Evolutionary conservation across 768 basidiomycete species (phyloP), one percentile per base, ranked within the genome.

Genomic region (Imleria badia): DNA sequence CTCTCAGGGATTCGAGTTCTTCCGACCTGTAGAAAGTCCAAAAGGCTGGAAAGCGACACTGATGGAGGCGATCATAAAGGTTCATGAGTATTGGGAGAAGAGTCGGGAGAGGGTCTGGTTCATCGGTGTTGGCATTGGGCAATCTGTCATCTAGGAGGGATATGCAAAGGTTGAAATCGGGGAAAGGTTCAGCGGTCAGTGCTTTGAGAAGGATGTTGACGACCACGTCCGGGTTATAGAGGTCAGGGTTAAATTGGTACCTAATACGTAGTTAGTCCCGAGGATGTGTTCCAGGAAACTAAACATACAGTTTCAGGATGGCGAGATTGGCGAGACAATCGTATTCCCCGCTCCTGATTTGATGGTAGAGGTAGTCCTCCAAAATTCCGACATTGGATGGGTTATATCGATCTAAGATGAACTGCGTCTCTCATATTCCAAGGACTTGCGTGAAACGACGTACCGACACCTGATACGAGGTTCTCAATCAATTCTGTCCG

Each of bases 321-420:
- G 95, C 95, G 38, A 98, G 78, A 74, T 98, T 98, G 30, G 96
- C 93, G 39, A 98, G 82, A 63, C 91, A 87, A 72, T 99, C 96
- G 63, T 98, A 98, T 69, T 93, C 89, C 61, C 89, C 86, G 64
- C 84, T 88, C 61, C 89, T 82, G 59, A 94, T 92, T 73, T 99
- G 96, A 70, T 92, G 87, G 72, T 91, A 92, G 55, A 98, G 85
- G 75, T 98, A 98, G 69, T 98, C 96, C 74, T 98, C 96, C 55
- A 98, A 85, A 61, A 94, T 90, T 35, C 84, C 78, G 55, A 96
- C 85, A 71, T 98, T 98, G 48, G 87, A 86, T 40, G 96, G 96
- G 75, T 98, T 98, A 74, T 98, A 98, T 55, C 96, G 88, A 78
- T 98, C 96, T 97, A 54, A 46, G 54, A 29, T 48, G 36, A 50